These are phyloP conservation scores for Conticribra weissflogii DNA, from an alignment of 108 stramenopile genomes.

Conservation along the genomic window DNA sequence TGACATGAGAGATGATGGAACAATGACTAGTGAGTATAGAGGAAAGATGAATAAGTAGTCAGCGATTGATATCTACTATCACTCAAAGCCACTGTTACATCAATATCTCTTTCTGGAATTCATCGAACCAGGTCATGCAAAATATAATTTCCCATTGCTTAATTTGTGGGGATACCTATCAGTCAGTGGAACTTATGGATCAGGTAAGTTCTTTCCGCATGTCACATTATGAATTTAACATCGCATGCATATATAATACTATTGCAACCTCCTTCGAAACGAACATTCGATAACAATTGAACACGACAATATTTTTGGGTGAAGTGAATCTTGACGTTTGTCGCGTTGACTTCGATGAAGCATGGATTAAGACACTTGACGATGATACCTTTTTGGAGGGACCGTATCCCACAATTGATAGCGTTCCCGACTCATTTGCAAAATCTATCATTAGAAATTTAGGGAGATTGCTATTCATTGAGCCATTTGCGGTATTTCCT, in stretches of 20 bases:
- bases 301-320: too few relatives aligned
- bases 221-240: not conserved
- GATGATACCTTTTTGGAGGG: constrained; percentile 13
- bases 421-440: constrained; percentile 56
- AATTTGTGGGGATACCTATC: constrained; percentile 52
- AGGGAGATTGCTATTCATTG: constrained; percentile 62
- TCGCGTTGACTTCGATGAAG: constrained; percentile 77
- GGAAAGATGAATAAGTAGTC: not conserved
- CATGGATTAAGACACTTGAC: constrained; percentile 54
- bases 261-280: constrained; percentile 2
- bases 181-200: constrained; percentile 73
- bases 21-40: constrained; percentile 45
- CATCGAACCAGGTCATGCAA: constrained; percentile 49
- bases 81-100: too few relatives aligned
- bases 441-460: constrained; percentile 58
- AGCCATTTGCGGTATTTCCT: constrained; percentile 73
- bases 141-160: constrained; percentile 58
- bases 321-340: constrained; percentile 53
- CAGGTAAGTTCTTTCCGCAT: constrained; percentile 24
- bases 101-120: too few relatives aligned
- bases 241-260: not conserved
- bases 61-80: not conserved
- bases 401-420: constrained; percentile 49
- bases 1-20: constrained; percentile 54
- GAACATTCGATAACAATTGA: too few relatives aligned